A percentile compares a stretch with the other conserved stretches of the same genome.
Conservation (phyloP, 164 flowering plant genomes). For the Annona cherimola region DNA sequence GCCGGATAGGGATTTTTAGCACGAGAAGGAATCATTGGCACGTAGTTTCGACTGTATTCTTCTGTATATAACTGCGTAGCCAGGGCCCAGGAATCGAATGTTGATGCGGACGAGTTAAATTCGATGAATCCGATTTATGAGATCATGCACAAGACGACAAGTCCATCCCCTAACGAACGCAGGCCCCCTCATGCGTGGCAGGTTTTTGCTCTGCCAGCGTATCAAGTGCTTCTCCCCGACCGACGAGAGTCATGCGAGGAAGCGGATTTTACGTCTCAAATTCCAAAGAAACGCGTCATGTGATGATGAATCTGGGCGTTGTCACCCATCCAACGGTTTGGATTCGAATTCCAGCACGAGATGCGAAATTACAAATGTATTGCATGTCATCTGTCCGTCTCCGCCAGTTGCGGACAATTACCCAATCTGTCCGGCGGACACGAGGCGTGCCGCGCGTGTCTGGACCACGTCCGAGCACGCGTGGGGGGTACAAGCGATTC, state of each 20-base stretch:
- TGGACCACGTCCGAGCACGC: conserved; percentile 9
- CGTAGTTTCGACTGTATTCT: too few species aligned
- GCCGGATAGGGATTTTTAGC: too few species aligned
- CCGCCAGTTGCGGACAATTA: conserved; percentile 7
- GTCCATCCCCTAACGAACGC: too few species aligned
- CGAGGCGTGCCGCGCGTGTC: conserved; percentile 7
- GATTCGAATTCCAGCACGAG: neutral
- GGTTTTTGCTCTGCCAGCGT: neutral
- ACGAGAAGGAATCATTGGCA: too few species aligned
- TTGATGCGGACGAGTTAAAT: too few species aligned
- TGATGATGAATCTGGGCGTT: too few species aligned
- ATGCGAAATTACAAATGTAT: neutral
- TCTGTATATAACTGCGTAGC: too few species aligned
- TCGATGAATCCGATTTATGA: too few species aligned
- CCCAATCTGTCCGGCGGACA: conserved; percentile 10
- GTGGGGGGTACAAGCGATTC: neutral
- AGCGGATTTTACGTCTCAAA: too few species aligned
- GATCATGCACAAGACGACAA: too few species aligned
- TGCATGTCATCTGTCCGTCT: neutral
- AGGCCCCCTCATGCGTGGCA: neutral
- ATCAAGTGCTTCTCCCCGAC: neutral
- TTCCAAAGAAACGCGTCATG: too few species aligned
- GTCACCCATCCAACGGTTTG: neutral
- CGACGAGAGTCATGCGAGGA: neutral
- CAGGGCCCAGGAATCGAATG: too few species aligned